Evolutionary conservation across 2,329 filamentous ascomycete genomes (phyloP), one percentile per base, ranked within the genome.

Genomic region (Aspergillus luchuensis): DNA sequence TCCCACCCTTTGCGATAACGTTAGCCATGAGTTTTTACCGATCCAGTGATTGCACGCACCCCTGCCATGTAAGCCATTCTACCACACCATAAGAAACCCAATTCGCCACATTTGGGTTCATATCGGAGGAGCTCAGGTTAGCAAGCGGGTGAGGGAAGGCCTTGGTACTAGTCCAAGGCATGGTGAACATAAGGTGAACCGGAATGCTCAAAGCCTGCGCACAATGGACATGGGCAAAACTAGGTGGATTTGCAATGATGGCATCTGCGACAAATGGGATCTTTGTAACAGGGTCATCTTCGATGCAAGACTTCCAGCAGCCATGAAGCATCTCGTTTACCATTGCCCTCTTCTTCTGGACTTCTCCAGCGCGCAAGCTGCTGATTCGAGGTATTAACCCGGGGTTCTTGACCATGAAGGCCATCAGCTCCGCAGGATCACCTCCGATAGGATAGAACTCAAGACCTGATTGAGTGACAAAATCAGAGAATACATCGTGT

Each of bases 401-500:
- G 0, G 80, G 79, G 41, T 82, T 82, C 63, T 80, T 80, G 21
- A 81, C 79, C 81, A 83, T 83, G 60, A 78, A 82, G 0, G 79
- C 79, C 81, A 83, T 83, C 15, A 83, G 62, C n/a, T 77, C 72
- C 11, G 81, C 79, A 0, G 84, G 84, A 56, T 86, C 81, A 3
- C 84, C 85, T 3, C 85, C 85, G 11, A 87, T 85, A 8, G 78
- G 77, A 65, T 82, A 87, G 67, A 87, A 87, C 59, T 86, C 84
- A 8, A 87, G 68, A 0, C 81, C 82, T n/a, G 81, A 76, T 2
- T 77, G 74, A 47, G 79, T 73, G 15, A 87, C 82, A 45, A 87
- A 85, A 2, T 81, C 72, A 56, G 81, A 78, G 66, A 87, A 87
- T 4, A 79, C 77, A 8, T 77, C 66, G 66, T 87, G 85, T 0